These are phyloP conservation scores for Umbelopsis sp. DNA, from an alignment of 192 early-diverging fungal species.

Conservation along the genomic window DNA sequence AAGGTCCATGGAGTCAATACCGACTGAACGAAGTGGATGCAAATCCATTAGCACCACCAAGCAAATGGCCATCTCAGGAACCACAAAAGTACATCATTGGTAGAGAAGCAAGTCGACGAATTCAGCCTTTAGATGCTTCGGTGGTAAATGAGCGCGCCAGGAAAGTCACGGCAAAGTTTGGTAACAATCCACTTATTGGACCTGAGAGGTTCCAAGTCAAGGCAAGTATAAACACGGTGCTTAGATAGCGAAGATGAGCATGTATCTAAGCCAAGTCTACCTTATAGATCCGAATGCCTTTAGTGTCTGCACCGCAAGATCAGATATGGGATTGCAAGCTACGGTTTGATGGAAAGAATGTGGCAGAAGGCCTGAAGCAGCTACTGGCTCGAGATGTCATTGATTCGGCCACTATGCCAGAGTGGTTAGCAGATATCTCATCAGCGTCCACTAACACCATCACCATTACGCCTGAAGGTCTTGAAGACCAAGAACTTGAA, in stretches of 20 bases:
- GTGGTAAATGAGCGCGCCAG: neutral
- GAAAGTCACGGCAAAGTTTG: neutral
- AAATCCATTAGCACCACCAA: conserved; percentile 36
- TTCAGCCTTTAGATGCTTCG: conserved; percentile 11
- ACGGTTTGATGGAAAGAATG: conserved; percentile 41
- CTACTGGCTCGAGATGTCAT: conserved; percentile 14
- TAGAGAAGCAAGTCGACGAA: conserved; percentile 7
- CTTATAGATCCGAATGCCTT: conserved; percentile 17
- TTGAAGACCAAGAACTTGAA: conserved; percentile 7
- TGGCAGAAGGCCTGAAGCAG: conserved; percentile 45
- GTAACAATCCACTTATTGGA: neutral
- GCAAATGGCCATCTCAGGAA: conserved; percentile 35
- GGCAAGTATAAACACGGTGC: neutral
- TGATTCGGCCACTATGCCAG: conserved; percentile 5
- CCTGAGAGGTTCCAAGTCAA: conserved; percentile 20
- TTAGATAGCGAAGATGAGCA: neutral
- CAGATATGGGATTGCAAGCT: conserved; percentile 22
- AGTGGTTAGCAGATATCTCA: conserved; percentile 4
- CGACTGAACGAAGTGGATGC: conserved; percentile 46
- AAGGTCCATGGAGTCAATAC: conserved; percentile 44
- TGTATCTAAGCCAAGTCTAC: neutral
- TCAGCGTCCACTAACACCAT: conserved; percentile 4
- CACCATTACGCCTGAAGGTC: conserved; percentile 14
- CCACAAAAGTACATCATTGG: conserved; percentile 24
- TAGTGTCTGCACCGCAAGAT: conserved; percentile 29